Conservation (phyloP, 73 alveolate genomes). For the Paramecium biaurelia region DNA sequence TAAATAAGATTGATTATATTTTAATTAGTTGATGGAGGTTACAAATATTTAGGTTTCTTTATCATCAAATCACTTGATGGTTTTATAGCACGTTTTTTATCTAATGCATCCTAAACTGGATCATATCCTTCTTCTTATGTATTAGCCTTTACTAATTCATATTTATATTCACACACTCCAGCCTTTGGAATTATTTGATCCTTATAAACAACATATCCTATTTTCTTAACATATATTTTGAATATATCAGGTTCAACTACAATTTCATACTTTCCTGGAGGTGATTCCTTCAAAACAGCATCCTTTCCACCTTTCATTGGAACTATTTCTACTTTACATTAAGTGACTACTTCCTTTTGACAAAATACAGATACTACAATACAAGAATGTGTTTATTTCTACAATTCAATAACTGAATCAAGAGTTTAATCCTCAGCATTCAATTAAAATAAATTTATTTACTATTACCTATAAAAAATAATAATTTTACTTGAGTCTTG, state of each 20-base stretch:
- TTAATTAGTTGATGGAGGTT: neutral
- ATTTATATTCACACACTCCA: constrained; percentile 1
- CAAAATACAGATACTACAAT: neutral
- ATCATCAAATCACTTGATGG: constrained; percentile 22
- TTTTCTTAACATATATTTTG: neutral
- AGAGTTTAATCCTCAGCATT: neutral
- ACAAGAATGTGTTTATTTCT: constrained; percentile 44
- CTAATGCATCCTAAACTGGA: constrained; percentile 43
- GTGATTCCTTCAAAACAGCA: constrained; percentile 31
- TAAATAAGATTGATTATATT: neutral
- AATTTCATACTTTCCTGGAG: constrained; percentile 28
- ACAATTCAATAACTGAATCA: neutral
- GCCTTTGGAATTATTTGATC: neutral
- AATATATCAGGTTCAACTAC: constrained; percentile 35
- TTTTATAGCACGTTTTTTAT: neutral
- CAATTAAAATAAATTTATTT: constrained; percentile 46
- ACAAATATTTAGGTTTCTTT: constrained; percentile 6
- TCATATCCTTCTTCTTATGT: constrained; percentile 23
- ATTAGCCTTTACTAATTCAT: neutral
- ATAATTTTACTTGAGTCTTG: neutral
- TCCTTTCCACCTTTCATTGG: constrained; percentile 46
- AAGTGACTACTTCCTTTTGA: neutral
- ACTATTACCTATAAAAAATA: neutral
- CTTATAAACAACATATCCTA: neutral
- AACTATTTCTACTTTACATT: constrained; percentile 2